Conservation (phyloP, 73 alveolate genomes). For the Halteria grandinella region DNA sequence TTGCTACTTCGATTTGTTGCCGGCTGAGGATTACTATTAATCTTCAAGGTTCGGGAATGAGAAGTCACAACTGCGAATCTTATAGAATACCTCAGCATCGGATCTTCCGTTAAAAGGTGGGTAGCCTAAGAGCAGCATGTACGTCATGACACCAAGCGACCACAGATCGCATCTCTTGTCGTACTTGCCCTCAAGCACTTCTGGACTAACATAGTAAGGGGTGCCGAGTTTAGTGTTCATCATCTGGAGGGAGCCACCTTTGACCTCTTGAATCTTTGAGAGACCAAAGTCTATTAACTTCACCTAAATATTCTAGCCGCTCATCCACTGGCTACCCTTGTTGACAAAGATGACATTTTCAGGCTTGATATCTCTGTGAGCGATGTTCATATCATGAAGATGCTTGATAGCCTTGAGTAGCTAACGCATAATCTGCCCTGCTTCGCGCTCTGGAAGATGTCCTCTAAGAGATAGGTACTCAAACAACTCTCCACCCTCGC, state of each 20-base stretch:
- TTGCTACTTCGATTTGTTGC: too few relatives aligned
- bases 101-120: constrained; percentile 57
- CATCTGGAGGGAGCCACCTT: neutral
- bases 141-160: constrained; percentile 61
- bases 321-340: too few relatives aligned
- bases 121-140: constrained; percentile 52
- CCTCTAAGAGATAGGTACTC: constrained; percentile 1
- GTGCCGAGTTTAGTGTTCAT: constrained; percentile 56
- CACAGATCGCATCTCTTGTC: constrained; percentile 53
- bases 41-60: too few relatives aligned
- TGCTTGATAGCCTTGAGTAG: constrained; percentile 38
- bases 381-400: constrained; percentile 45
- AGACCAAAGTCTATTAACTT: constrained; percentile 49
- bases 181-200: constrained; percentile 41
- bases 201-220: constrained; percentile 58
- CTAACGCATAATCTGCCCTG: constrained; percentile 3
- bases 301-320: neutral
- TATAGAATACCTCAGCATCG: constrained; percentile 35
- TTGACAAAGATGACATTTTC: constrained; percentile 32
- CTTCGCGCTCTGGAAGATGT: constrained; percentile 31
- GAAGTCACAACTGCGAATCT: constrained; percentile 47
- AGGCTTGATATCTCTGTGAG: constrained; percentile 54
- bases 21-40: too few relatives aligned
- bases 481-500: constrained; percentile 52
- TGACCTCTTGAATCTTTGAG: neutral